A percentile compares a stretch with the other conserved stretches of the same genome.
These are phyloP conservation scores for Vitis hybrid DNA, from an alignment of 177 flowering plant genomes.

Conservation along the genomic window DNA sequence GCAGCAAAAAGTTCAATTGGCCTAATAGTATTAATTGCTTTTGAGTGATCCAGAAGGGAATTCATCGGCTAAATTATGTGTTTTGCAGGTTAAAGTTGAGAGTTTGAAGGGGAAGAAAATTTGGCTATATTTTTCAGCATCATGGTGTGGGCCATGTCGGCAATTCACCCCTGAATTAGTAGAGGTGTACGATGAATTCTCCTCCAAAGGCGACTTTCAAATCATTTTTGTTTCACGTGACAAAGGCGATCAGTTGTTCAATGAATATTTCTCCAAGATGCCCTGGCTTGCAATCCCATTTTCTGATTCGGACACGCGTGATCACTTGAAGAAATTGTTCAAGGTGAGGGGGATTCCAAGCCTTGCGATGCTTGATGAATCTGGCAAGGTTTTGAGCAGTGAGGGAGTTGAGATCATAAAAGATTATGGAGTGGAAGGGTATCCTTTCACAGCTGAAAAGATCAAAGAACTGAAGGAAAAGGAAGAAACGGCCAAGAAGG, in stretches of 20 bases:
- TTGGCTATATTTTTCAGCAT: constrained; percentile 52
- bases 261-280: constrained; percentile 52
- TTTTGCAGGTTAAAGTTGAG: constrained; percentile 40
- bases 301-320: constrained; percentile 45
- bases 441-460: constrained; percentile 43
- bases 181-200: constrained; percentile 39
- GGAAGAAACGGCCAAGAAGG: constrained; percentile 44
- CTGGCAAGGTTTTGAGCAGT: constrained; percentile 37
- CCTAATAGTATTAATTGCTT: no score
- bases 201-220: constrained; percentile 36
- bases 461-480: constrained; percentile 38
- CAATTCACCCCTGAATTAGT: constrained; percentile 40
- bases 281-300: constrained; percentile 72
- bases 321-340: constrained; percentile 36
- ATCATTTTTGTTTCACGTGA: constrained; percentile 41
- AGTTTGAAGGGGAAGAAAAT: constrained; percentile 45
- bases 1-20: no score
- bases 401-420: constrained; percentile 37
- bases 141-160: constrained; percentile 55
- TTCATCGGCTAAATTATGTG: not conserved
- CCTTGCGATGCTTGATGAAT: constrained; percentile 51
- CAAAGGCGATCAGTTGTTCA: constrained; percentile 39
- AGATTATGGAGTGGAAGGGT: constrained; percentile 51
- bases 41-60: no score
- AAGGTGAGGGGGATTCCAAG: constrained; percentile 54